A percentile compares a stretch with the other conserved stretches of the same genome.
phyloP scores from a whole-genome alignment of 192 early-diverging fungal species.

The Rhizoclosmatium sp. region DNA sequence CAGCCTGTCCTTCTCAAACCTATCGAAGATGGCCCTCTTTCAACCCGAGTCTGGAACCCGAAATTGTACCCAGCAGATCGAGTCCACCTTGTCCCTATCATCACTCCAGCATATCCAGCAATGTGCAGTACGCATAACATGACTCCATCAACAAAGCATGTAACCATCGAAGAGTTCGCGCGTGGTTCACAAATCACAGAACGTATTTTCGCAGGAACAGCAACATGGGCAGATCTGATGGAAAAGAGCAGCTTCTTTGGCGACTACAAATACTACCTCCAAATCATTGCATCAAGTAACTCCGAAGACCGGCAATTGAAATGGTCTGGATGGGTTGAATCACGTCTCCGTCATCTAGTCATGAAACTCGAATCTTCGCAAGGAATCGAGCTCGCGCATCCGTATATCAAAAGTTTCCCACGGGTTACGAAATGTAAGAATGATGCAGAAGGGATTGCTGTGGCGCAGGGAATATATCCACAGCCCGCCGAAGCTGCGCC shows the following conservation, averaged over 20 bases:
- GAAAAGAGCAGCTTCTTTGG: constrained; percentile 89
- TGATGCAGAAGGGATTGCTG: constrained; percentile 68
- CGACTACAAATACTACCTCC: constrained; percentile 87
- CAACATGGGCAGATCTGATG: constrained; percentile 85
- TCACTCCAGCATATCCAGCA: constrained; percentile 97
- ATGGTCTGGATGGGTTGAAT: constrained; percentile 92
- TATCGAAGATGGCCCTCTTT: constrained; percentile 85
- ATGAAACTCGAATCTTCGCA: constrained; percentile 82
- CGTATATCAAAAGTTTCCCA: constrained; percentile 89
- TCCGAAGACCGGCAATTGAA: constrained; percentile 76
- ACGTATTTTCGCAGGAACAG: constrained; percentile 77
- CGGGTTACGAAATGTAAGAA: constrained; percentile 68
- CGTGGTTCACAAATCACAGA: constrained; percentile 79
- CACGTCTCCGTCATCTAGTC: constrained; percentile 86
- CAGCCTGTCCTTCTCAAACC: constrained; percentile 87
- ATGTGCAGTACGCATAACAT: constrained; percentile 99
- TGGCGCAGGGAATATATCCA: constrained; percentile 70
- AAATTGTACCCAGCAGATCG: constrained; percentile 81
- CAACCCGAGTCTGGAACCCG: constrained; percentile 94
- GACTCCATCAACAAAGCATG: constrained; percentile 79
- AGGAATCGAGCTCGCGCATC: constrained; percentile 78
- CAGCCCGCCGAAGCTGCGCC: constrained; percentile 21
- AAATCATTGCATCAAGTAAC: constrained; percentile 82
- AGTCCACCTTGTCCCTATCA: constrained; percentile 94
- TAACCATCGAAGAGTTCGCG: constrained; percentile 88